Base-by-base conservation (phyloP, 1,284 basidiomycete genomes). In the Chalciporus sp. region DNA sequence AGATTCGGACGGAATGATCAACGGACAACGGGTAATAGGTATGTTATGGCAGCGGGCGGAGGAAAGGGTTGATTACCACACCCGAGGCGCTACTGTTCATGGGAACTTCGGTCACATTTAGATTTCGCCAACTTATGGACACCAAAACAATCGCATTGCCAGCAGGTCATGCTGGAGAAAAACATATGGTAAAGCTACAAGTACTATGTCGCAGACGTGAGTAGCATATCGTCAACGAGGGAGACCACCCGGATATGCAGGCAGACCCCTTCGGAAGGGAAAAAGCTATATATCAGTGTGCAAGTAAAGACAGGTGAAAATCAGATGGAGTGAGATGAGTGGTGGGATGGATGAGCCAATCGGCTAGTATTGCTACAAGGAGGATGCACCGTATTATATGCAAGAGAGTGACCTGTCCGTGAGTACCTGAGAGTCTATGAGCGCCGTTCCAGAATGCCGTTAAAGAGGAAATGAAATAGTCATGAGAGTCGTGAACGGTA, bases 351-450 rank as follows among this genome's bases (percentile, higher is more conserved):
- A n/a, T n/a, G n/a, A n/a, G n/a, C n/a, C n/a, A n/a, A n/a, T 42
- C 4, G 49, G 29, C 28, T 47, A n/a, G 31, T 62, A 51, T 49
- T 3, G 56, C 46, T 64, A 67, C 62, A 65, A 39, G n/a, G 31
- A 23, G 51, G 19, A 37, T 55, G 28, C 33, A 50, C 35, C 33
- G 33, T 35, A 14, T 16, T 35, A 50, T 35, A 50, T 61, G 31
- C 39, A 45, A 42, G 31, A 27, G 42, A 45, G 16, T 50, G 28
- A 4, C 39, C 26, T 11, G 48, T 53, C 47, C 27, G 23, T 55
- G 46, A 41, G 7, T 35, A 35, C 16, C 33, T 35, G 16, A 20
- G 31, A 26, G 39, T 63, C 53, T 23, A 27, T 53, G 20, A 56
- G 42, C 35, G 46, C 27, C 37, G 29, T 48, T 28, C 47, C 41